phyloP scores from a whole-genome alignment of 805 yeast species.

The Diddensiella santjacobensis region DNA sequence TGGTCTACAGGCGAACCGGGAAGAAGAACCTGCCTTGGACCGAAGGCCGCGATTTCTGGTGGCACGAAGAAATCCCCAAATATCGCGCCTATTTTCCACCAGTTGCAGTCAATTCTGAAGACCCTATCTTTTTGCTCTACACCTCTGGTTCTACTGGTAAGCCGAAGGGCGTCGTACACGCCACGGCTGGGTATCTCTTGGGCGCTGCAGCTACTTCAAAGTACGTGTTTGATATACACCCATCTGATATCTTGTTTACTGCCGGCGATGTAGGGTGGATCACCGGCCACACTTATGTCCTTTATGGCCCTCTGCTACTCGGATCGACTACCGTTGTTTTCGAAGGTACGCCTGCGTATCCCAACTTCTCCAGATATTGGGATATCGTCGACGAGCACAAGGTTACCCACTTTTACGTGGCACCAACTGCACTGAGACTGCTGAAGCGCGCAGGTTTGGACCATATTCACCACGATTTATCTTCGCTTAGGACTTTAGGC shows the following conservation, averaged over 20 bases:
- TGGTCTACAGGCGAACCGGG: slow-evolving; percentile 87
- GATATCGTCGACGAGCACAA: slow-evolving; percentile 80
- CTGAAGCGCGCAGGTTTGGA: slow-evolving; percentile 80
- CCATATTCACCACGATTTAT: slow-evolving; percentile 70
- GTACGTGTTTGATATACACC: slow-evolving; percentile 89
- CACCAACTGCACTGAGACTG: slow-evolving; percentile 91
- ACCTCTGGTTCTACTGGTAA: slow-evolving; percentile 98
- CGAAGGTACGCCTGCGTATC: slow-evolving; percentile 97
- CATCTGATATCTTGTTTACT: slow-evolving; percentile 82
- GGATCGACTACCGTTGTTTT: slow-evolving; percentile 92
- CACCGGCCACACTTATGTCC: slow-evolving; percentile 94
- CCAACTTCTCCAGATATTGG: slow-evolving; percentile 94
- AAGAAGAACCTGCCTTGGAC: slow-evolving; percentile 60
- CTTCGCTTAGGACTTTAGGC: slow-evolving; percentile 79
- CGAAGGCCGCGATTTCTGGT: slow-evolving; percentile 83
- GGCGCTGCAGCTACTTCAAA: slow-evolving; percentile 90
- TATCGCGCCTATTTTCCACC: slow-evolving; percentile 86
- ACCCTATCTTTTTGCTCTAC: slow-evolving; percentile 90
- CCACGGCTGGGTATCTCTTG: slow-evolving; percentile 88
- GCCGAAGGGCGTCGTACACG: slow-evolving; percentile 96
- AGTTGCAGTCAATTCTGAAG: slow-evolving; percentile 82
- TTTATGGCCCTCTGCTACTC: slow-evolving; percentile 83
- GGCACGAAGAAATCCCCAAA: slow-evolving; percentile 85
- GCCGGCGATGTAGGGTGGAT: slow-evolving; percentile 99
- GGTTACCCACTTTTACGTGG: slow-evolving; percentile 90